Base-by-base conservation (phyloP, 768 basidiomycete species). In the Lentinula raphanica region DNA sequence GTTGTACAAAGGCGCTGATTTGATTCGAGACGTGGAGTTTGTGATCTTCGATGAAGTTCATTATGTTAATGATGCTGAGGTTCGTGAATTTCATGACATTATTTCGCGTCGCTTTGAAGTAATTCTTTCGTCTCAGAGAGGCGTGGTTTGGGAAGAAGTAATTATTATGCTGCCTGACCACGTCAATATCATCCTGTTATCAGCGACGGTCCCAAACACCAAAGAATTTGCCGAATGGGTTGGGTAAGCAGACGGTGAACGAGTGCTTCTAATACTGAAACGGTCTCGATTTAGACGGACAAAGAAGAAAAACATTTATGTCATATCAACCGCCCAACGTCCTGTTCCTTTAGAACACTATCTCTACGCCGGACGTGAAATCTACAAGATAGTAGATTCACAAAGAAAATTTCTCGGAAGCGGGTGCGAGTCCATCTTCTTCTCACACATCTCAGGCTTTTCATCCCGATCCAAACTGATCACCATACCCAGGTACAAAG, bases 101-200 rank as follows among this genome's bases (percentile, higher is more conserved):
- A n/a, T 32, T 35, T 25, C 19, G n/a, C n/a, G n/a, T 56, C 32
- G 35, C 4, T 29, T 29, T 15, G 27, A 23, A 36, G 31, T 36
- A 28, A 44, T 60, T 48, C 62, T 49, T 21, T 15, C 51, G 15
- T 38, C 44, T 40, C 67, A 98, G 96, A 82, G 97, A 68, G 97
- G 97, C 39, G 97, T 99, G 17, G 97, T 99, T 12, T 99, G 97
- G 97, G 96, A 99, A 73, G 96, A 99, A 74, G 96, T 99, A 27
- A 99, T 99, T 63, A 99, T 99, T 70, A 98, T 99, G 94, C 79
- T 99, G 12, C 97, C 97, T 0, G 97, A 98, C 63, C 96, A 99
- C 72, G 90, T 98, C 69, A 96, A 90, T 71, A 98, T 99, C 67
- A 98, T 99, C 56, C 77, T 99, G 42, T 77, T 99, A 15, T 98